These are phyloP conservation scores for Globisporangium nodosum DNA, from an alignment of 352 stramenopile species.

Conservation along the genomic window DNA sequence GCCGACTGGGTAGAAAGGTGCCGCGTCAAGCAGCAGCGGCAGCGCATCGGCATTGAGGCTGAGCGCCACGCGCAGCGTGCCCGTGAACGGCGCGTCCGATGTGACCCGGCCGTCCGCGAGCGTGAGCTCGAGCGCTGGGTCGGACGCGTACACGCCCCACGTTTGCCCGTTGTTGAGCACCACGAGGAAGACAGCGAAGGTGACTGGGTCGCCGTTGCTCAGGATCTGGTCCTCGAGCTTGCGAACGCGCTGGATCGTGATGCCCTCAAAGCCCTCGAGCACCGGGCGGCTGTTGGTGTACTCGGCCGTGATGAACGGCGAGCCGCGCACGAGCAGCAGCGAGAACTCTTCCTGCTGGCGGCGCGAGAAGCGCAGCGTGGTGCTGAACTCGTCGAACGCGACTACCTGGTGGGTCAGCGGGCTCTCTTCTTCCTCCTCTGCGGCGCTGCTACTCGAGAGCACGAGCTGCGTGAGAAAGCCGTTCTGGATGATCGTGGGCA, in stretches of 20 bases:
- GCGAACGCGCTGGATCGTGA: constrained; percentile 45
- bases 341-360: constrained; percentile 35
- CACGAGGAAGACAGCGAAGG: constrained; percentile 45
- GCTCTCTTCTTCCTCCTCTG: background rate
- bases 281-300: constrained; percentile 45
- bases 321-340: constrained; percentile 64
- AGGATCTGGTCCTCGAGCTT: constrained; percentile 33
- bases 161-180: constrained; percentile 56
- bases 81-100: constrained; percentile 32
- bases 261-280: constrained; percentile 45
- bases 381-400: constrained; percentile 64
- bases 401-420: constrained; percentile 47
- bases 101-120: constrained; percentile 29
- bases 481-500: constrained; percentile 47
- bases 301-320: constrained; percentile 76
- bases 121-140: constrained; percentile 32
- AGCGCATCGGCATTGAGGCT: constrained; percentile 28
- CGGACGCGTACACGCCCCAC: constrained; percentile 65
- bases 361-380: constrained; percentile 52
- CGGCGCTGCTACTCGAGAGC: constrained; percentile 20
- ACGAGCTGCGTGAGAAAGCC: constrained; percentile 71
- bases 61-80: constrained; percentile 50
- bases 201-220: constrained; percentile 31
- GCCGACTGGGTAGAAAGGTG: constrained; percentile 47
- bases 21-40: constrained; percentile 53